Evolutionary conservation across 805 yeast species (phyloP), one percentile per base, ranked within the genome.

Genomic region (Candida ipomoeae): DNA sequence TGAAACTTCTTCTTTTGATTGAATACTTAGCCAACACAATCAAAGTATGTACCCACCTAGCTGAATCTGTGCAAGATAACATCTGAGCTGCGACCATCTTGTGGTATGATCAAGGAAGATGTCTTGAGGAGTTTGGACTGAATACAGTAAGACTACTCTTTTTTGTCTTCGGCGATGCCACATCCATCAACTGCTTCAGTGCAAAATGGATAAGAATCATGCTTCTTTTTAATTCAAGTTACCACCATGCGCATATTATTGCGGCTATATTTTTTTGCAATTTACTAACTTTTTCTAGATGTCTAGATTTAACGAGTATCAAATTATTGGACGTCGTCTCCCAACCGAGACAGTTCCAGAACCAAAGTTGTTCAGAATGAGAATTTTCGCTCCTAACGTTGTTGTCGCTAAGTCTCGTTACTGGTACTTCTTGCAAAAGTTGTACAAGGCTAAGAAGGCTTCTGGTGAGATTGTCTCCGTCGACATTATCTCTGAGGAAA

Each of bases 311-410:
- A 87, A 85, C 84, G 98, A 92, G 86, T 92, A 91, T 84, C 97
- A 94, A 85, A 97, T 94, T 77, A 94, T 94, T 80, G 99, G 99
- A 81, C 97, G 99, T 82, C 96, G 94, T 83, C 89, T 94, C 79
- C 99, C 99, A 68, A 90, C 97, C 73, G 98, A 90, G 80, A 81
- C 91, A 70, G 96, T 88, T 73, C 97, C 98, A 72, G 97, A 91
- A 82, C 99, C 99, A 79, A 94, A 92, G 86, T 89, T 94, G 81
- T 94, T 86, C 96, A 89, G 99, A 79, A 94, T 94, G 98, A 90
- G 97, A 85, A 90, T 94, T 81, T 94, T 94, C 78, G 99, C 99
- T 74, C 91, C 96, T 70, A 94, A 94, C 83, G 87, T 83, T 68
- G 98, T 94, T 77, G 95, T 94, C 77, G 99, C 99, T 75, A 94